Percentiles rank a stretch among this genome's conserved stretches.
Evolutionary conservation across 768 basidiomycete genomes (phyloP).

Genomic region (Phylloporus sp.): DNA sequence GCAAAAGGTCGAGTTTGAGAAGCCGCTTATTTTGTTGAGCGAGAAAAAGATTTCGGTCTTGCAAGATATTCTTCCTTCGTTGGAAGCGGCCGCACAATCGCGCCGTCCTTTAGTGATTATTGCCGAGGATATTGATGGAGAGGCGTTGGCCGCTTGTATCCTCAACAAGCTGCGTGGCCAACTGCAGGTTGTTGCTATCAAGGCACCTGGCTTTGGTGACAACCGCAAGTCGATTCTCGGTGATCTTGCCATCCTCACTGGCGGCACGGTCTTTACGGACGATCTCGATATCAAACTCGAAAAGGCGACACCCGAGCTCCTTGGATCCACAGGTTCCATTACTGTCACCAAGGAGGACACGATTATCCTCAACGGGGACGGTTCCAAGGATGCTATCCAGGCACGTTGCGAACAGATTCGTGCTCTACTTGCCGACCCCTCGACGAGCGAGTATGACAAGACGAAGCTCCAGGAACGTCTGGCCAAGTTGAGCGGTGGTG

Average conservation of each 20-base stretch:
- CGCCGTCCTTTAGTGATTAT: slow-evolving; percentile 94
- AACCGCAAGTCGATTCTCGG: slow-evolving; percentile 99
- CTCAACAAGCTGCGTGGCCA: slow-evolving; percentile 99
- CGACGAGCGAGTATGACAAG: slow-evolving; percentile 91
- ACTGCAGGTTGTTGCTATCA: slow-evolving; percentile 89
- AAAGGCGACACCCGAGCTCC: slow-evolving; percentile 79
- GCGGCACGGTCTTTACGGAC: slow-evolving; percentile 95
- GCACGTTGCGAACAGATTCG: slow-evolving; percentile 97
- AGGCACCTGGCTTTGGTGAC: slow-evolving; percentile 98
- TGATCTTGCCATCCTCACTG: slow-evolving; percentile 94
- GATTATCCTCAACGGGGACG: slow-evolving; percentile 91
- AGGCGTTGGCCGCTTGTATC: slow-evolving; percentile 96
- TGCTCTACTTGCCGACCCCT: slow-evolving; percentile 69
- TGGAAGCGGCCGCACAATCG: slow-evolving; percentile 75
- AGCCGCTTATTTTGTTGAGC: slow-evolving; percentile 86
- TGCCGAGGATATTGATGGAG: slow-evolving; percentile 96
- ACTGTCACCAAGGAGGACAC: slow-evolving; percentile 99
- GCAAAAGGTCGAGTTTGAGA: slow-evolving; percentile 96
- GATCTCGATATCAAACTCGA: slow-evolving; percentile 98
- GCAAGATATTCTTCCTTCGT: slow-evolving; percentile 91
- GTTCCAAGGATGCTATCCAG: slow-evolving; percentile 84
- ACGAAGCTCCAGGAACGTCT: slow-evolving; percentile 95
- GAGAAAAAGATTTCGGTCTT: slow-evolving; percentile 98
- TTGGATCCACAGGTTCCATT: slow-evolving; percentile 87
- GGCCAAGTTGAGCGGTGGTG: slow-evolving; percentile 93